A percentile compares a stretch with the other conserved stretches of the same genome.
phyloP scores from a whole-genome alignment of 2,329 filamentous ascomycete genomes.

The Cordyceps pruinosa region DNA sequence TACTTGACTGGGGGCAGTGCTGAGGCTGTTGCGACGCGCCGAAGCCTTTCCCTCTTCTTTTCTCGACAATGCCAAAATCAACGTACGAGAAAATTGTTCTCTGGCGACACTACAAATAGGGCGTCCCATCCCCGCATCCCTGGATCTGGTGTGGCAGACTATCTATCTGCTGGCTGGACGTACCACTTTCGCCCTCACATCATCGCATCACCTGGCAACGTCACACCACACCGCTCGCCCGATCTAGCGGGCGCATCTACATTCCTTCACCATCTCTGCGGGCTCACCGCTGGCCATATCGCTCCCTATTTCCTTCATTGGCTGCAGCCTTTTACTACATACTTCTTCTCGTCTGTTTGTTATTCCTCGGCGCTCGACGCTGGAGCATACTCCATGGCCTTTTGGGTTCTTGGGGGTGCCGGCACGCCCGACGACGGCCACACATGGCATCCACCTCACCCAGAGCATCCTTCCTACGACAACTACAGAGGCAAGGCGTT shows the following conservation, averaged over 20 bases:
- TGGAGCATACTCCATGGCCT: slow-evolving; percentile 34
- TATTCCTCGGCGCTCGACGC: slow-evolving; percentile 5
- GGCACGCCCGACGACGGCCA: neutral
- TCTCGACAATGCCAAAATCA: neutral
- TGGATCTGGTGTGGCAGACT: slow-evolving; percentile 1
- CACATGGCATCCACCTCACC: neutral
- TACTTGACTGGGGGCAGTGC: slow-evolving; percentile 1
- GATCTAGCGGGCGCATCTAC: neutral
- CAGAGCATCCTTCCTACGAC: neutral
- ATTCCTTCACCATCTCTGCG: neutral
- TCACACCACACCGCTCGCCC: slow-evolving; percentile 10
- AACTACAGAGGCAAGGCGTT: neutral
- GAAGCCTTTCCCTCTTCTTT: no score
- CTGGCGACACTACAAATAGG: neutral
- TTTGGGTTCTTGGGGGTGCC: slow-evolving; percentile 31
- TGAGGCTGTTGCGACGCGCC: no score
- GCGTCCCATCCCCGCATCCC: neutral
- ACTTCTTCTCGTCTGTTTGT: neutral
- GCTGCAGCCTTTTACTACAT: neutral
- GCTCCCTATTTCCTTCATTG: neutral
- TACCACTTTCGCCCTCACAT: neutral
- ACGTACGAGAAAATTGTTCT: neutral
- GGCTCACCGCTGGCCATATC: neutral
- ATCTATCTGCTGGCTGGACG: neutral
- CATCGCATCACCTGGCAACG: neutral